A percentile compares a stretch with the other conserved stretches of the same genome.
These are phyloP conservation scores for Kandelia obovata DNA, from an alignment of 345 rosid species.

Conservation along the genomic window DNA sequence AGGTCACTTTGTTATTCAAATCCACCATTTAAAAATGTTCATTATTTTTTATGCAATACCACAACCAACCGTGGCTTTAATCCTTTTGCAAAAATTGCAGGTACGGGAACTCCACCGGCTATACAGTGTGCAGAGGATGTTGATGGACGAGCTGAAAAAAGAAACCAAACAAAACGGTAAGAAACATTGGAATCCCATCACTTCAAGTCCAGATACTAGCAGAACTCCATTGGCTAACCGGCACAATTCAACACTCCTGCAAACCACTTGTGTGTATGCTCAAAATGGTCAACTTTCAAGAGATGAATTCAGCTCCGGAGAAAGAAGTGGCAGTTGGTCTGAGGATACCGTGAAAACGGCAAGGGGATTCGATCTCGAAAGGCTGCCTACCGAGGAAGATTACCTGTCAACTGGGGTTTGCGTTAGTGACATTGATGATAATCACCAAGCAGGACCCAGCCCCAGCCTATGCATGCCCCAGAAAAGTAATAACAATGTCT, in stretches of 20 bases:
- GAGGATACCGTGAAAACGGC: conserved; percentile 28
- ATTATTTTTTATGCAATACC: too few relatives aligned
- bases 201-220: conserved; percentile 16
- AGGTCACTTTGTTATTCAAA: conserved; percentile 35
- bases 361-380: conserved; percentile 45
- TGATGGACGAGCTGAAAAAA: conserved; percentile 58
- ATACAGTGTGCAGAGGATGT: conserved; percentile 58
- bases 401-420: conserved; percentile 25
- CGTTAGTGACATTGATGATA: conserved; percentile 17
- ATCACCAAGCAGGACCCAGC: conserved; percentile 34
- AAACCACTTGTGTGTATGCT: conserved; percentile 13
- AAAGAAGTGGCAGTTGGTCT: conserved; percentile 51
- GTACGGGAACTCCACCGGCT: conserved; percentile 79
- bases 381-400: conserved; percentile 35
- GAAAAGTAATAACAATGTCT: background rate
- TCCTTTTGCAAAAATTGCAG: conserved; percentile 33
- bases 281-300: conserved; percentile 19
- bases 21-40: background rate
- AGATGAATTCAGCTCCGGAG: conserved; percentile 37
- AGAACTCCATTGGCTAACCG: conserved; percentile 20
- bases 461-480: background rate
- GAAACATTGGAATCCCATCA: conserved; percentile 19
- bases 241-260: conserved; percentile 20
- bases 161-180: conserved; percentile 34
- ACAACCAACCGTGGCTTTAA: too few relatives aligned